Conservation (phyloP, 192 early-diverging fungal species). For the Obelidium mucronatum region DNA sequence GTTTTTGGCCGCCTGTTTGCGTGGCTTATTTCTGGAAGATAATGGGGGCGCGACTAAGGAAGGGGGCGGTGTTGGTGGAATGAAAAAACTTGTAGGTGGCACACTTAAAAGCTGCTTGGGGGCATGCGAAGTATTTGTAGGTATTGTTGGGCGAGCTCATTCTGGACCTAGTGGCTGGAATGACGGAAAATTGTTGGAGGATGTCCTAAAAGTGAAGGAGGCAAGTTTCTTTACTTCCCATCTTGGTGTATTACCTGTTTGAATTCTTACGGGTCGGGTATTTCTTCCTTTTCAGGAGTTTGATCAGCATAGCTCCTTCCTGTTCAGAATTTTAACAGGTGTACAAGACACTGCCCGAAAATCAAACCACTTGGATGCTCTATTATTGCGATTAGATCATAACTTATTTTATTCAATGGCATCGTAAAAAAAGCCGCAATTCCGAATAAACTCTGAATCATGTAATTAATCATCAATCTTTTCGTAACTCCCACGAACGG, state of each 20-base stretch:
- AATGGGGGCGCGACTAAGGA: not conserved
- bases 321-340: conserved; percentile 44
- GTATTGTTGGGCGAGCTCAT: conserved; percentile 24
- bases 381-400: conserved; percentile 45
- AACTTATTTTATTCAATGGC: conserved; percentile 41
- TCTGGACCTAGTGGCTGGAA: too few species aligned
- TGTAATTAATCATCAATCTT: not conserved
- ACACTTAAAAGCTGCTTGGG: not conserved
- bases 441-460: too few species aligned
- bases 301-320: conserved; percentile 36
- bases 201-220: not conserved
- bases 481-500: not conserved
- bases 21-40: conserved; percentile 44
- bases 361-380: conserved; percentile 35
- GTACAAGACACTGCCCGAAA: conserved; percentile 30
- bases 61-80: conserved; percentile 2
- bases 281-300: conserved; percentile 41
- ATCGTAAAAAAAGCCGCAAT: too few species aligned
- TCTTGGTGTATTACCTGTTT: conserved; percentile 18
- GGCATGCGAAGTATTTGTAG: conserved; percentile 13
- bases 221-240: not conserved
- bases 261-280: not conserved
- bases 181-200: not conserved
- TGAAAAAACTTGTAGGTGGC: not conserved
- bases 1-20: conserved; percentile 33